A percentile compares a stretch with the other conserved stretches of the same genome.
These are phyloP conservation scores for Volutella citrinella DNA, from an alignment of 2,329 filamentous ascomycete genomes.

Conservation along the genomic window DNA sequence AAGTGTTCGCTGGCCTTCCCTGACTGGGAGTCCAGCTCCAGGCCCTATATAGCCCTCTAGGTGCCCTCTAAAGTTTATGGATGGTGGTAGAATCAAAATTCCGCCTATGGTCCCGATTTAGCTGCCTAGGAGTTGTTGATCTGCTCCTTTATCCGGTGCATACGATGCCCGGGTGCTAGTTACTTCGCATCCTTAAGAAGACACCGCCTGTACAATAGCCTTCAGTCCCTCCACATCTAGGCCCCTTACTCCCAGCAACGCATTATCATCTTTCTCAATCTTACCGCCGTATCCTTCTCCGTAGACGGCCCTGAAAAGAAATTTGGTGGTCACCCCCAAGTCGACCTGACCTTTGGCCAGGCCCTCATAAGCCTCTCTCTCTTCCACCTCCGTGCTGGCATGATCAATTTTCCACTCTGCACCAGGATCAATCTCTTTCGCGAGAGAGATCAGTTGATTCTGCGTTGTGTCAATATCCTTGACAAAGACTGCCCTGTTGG, in stretches of 20 bases:
- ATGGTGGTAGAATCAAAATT: too few species aligned
- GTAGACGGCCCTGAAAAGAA: conserved; percentile 7
- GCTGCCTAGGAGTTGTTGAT: too few species aligned
- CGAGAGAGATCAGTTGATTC: background rate
- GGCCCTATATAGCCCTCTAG: too few species aligned
- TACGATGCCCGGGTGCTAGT: too few species aligned
- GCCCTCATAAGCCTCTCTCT: background rate
- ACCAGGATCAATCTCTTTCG: background rate
- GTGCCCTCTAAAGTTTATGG: too few species aligned
- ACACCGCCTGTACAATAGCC: background rate
- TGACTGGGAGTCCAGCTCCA: too few species aligned
- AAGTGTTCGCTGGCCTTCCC: too few species aligned
- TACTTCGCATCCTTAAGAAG: background rate
- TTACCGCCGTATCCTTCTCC: conserved; percentile 1
- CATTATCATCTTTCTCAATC: conserved; percentile 2
- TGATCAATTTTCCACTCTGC: background rate
- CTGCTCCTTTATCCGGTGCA: too few species aligned
- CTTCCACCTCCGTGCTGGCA: background rate
- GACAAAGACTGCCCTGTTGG: background rate
- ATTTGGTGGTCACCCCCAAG: background rate
- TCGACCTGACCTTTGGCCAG: background rate
- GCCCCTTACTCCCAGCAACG: background rate
- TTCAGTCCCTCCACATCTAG: background rate
- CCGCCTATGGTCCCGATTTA: too few species aligned
- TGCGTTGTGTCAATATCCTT: background rate